phyloP scores from a whole-genome alignment of 768 basidiomycete genomes.

The Rhizopogon vesiculosus region DNA sequence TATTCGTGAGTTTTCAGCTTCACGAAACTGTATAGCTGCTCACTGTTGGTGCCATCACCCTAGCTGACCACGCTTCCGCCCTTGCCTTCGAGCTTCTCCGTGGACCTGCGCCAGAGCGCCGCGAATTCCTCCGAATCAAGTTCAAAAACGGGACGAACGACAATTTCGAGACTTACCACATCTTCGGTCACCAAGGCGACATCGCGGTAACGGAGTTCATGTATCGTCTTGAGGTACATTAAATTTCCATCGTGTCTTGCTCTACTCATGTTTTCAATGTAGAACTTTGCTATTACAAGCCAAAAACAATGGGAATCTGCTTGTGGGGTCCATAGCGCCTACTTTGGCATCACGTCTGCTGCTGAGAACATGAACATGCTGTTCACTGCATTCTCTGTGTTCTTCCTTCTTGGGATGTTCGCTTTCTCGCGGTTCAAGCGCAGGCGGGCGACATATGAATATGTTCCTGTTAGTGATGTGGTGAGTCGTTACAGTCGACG shows the following conservation, averaged over 20 bases:
- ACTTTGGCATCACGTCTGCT: conserved; percentile 8
- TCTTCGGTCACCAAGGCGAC: conserved; percentile 66
- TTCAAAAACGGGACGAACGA: conserved; percentile 75
- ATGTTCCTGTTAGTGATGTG: conserved; percentile 4
- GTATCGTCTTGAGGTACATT: conserved; percentile 69
- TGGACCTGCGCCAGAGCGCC: conserved; percentile 66
- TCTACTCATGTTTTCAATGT: background rate
- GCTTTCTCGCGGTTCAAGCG: conserved; percentile 10
- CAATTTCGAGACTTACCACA: conserved; percentile 57
- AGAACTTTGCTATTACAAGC: conserved; percentile 33
- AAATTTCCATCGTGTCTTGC: background rate
- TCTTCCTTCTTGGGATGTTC: conserved; percentile 10
- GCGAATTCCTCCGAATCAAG: conserved; percentile 77
- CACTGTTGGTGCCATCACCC: background rate
- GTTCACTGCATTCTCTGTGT: conserved; percentile 3
- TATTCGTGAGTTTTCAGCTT: conserved; percentile 49
- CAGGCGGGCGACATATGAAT: conserved; percentile 8
- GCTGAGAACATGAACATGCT: conserved; percentile 1
- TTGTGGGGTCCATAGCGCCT: conserved; percentile 28
- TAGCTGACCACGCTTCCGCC: conserved; percentile 71
- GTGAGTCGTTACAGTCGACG: conserved; percentile 3
- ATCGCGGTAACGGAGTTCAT: conserved; percentile 81
- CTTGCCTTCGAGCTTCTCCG: conserved; percentile 72
- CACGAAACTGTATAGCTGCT: background rate
- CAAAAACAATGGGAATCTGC: conserved; percentile 36